Percentiles rank a stretch among this genome's conserved stretches.
phyloP scores from a whole-genome alignment of 495 filamentous ascomycete genomes.

The Annulohypoxylon bovei region DNA sequence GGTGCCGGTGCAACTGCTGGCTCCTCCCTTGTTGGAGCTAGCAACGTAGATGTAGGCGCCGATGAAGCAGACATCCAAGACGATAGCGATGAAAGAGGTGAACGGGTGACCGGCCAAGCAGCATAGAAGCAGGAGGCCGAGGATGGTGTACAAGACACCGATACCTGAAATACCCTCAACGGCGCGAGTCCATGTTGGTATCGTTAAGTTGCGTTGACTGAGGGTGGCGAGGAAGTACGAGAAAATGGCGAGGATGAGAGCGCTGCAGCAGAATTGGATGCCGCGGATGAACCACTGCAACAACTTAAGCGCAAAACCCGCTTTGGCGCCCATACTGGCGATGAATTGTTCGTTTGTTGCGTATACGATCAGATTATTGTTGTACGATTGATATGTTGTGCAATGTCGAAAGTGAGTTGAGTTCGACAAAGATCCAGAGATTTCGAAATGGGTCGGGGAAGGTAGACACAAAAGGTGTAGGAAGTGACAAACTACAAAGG shows the following conservation, averaged over 20 bases:
- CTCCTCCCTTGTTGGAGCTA: constrained; percentile 69
- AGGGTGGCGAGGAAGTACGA: constrained; percentile 77
- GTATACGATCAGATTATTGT: constrained; percentile 27
- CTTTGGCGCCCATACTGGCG: constrained; percentile 52
- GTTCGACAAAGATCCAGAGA: constrained; percentile 5
- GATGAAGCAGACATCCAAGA: constrained; percentile 69
- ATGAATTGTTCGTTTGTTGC: constrained; percentile 26
- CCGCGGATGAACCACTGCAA: constrained; percentile 70
- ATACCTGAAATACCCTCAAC: constrained; percentile 84
- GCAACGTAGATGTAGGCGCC: constrained; percentile 71
- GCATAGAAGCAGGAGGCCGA: constrained; percentile 77
- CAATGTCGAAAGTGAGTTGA: constrained; percentile 21
- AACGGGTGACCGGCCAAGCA: constrained; percentile 76
- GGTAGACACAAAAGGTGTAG: constrained; percentile 10
- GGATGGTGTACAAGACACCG: constrained; percentile 74
- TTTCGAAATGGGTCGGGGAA: constrained; percentile 11
- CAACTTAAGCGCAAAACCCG: constrained; percentile 68
- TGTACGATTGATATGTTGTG: constrained; percentile 40
- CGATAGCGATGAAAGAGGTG: constrained; percentile 73
- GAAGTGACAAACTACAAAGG: constrained; percentile 21
- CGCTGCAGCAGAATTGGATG: constrained; percentile 76
- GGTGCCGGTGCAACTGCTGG: constrained; percentile 66
- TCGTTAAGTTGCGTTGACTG: constrained; percentile 63
- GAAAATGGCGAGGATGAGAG: constrained; percentile 80
- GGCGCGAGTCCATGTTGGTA: constrained; percentile 73